Evolutionary conservation across 345 rosid genomes (phyloP), one percentile per base, ranked within the genome.

Genomic region (Camelina hispida): DNA sequence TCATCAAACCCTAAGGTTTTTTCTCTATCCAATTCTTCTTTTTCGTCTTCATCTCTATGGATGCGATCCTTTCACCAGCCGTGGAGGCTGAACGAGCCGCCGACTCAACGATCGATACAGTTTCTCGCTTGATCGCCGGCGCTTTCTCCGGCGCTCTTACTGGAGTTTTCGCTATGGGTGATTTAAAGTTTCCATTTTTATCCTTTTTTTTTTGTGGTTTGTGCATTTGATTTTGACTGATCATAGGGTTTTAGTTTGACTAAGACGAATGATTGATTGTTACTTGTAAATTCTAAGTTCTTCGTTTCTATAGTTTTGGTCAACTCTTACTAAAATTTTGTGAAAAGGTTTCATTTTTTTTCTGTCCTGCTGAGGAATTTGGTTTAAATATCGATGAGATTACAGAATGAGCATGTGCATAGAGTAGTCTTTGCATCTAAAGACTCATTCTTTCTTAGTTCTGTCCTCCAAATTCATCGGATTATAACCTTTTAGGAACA

Each of bases 151-250:
- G 89, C 0, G 85, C 91, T 68, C 86, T 89, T 23, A 83, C 90
- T 1, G 92, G 94, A 4, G 63, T 88, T 69, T 85, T 91, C 58
- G 95, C 91, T 53, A 74, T 89, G 47, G 87, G 97, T 91, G 51
- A 50, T 22, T 6, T 7, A 47, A n/a, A 7, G 2, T 74, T 38
- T 3, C 25, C 43, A 16, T 46, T 55, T 63, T 53, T 2, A 28
- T 61, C 64, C 14, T 42, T 20, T 12, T 38, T 62, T 34, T 34
- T 12, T 38, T 62, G 4, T 28, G 5, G 30, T 64, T 56, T 77
- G 30, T 76, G n/a, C 66, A 57, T 66, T 56, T 74, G 52, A 50
- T 34, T 34, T 3, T 3, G 14, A 35, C 66, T 72, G 62, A 58
- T 66, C 66, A 65, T 51, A 12, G 11, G 11, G 30, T 51, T 62